Conservation (phyloP, 2,329 filamentous ascomycete species). For the Botrytis aclada region DNA sequence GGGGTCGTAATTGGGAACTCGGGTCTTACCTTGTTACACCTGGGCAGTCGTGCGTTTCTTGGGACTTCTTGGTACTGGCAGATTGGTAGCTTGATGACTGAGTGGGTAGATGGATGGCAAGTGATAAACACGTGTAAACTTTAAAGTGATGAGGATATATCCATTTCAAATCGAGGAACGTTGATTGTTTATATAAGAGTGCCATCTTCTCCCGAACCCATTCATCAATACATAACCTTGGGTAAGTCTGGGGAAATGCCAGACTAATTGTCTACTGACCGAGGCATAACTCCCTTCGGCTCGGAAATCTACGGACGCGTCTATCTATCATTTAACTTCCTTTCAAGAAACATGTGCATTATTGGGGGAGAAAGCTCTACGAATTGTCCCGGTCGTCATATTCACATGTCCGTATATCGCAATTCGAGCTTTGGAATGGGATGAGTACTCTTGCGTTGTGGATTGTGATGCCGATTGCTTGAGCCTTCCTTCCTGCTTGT, state of each 20-base stretch:
- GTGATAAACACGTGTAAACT: background rate
- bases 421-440: background rate
- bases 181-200: background rate
- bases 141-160: background rate
- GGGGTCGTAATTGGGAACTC: background rate
- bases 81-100: background rate
- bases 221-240: background rate
- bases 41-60: constrained; percentile 12
- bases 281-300: background rate
- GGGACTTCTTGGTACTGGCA: background rate
- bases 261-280: background rate
- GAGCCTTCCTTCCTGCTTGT: background rate
- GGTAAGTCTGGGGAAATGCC: background rate
- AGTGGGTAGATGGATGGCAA: background rate
- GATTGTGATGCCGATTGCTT: background rate
- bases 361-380: background rate
- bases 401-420: background rate
- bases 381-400: background rate
- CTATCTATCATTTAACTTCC: background rate
- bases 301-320: constrained; percentile 1
- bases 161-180: background rate
- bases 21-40: constrained; percentile 12
- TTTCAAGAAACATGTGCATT: background rate
- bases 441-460: background rate
- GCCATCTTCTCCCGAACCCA: background rate